Percentiles rank a stretch among this genome's conserved stretches.
Conservation (phyloP, 768 basidiomycete species). For the Flagelloscypha sp. region DNA sequence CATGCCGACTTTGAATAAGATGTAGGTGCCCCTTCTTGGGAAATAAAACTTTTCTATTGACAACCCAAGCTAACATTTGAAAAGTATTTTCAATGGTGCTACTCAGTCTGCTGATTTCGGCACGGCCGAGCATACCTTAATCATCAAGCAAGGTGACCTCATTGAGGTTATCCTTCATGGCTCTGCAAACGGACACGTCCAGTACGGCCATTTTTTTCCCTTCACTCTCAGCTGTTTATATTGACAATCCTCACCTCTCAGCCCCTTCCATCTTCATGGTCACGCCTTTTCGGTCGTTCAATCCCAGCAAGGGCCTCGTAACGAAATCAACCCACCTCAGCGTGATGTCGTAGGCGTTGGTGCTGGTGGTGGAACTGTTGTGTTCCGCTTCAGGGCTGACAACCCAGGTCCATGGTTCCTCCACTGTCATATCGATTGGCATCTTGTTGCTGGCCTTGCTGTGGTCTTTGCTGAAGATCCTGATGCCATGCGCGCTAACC, state of each 20-base stretch:
- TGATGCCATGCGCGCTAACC: constrained; percentile 2
- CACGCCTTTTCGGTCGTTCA: constrained; percentile 21
- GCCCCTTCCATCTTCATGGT: constrained; percentile 17
- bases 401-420: constrained; percentile 43
- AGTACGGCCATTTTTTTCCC: background rate
- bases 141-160: constrained; percentile 12
- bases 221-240: background rate
- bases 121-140: constrained; percentile 15
- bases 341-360: constrained; percentile 21
- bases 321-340: constrained; percentile 18
- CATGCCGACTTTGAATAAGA: constrained; percentile 17
- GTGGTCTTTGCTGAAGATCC: constrained; percentile 24
- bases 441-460: constrained; percentile 18
- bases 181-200: constrained; percentile 12
- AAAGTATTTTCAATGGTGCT: constrained; percentile 14
- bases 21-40: no score
- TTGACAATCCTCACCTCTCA: constrained; percentile 7
- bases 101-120: constrained; percentile 11
- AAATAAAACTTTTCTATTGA: no score
- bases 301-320: constrained; percentile 10
- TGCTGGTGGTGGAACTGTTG: constrained; percentile 21
- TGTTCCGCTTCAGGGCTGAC: constrained; percentile 43
- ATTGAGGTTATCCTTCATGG: constrained; percentile 19
- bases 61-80: no score
- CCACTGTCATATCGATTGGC: constrained; percentile 15